Evolutionary conservation across 2,329 filamentous ascomycete species (phyloP).

Genomic region (Cucurbitaria berberidis): DNA sequence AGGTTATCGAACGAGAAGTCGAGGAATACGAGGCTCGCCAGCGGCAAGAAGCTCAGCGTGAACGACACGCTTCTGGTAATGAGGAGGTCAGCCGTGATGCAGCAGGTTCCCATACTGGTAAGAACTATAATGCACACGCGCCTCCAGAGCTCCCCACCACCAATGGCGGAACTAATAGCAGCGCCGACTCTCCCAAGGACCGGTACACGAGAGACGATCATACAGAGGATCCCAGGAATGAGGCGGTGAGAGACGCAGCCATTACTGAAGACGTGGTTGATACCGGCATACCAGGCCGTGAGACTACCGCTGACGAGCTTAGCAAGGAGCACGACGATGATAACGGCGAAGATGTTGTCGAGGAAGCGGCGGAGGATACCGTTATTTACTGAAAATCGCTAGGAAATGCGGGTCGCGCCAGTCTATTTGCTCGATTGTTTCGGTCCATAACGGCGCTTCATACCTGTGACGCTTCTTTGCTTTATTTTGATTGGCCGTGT

Average conservation of each 20-base stretch:
- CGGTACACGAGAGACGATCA: slow-evolving; percentile 36
- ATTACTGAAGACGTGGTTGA: slow-evolving; percentile 27
- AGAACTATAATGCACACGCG: slow-evolving; percentile 31
- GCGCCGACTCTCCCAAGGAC: slow-evolving; percentile 25
- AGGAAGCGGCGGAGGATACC: slow-evolving; percentile 80
- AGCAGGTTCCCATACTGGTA: slow-evolving; percentile 28
- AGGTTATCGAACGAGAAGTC: slow-evolving; percentile 67
- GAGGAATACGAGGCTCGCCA: slow-evolving; percentile 63
- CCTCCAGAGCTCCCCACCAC: slow-evolving; percentile 18
- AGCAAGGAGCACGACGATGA: slow-evolving; percentile 66
- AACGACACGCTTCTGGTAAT: slow-evolving; percentile 16
- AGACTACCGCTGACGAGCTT: slow-evolving; percentile 43
- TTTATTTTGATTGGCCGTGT: background rate
- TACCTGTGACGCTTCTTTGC: background rate
- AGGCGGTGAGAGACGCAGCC: slow-evolving; percentile 22
- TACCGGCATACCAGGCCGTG: slow-evolving; percentile 19
- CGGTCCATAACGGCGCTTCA: background rate
- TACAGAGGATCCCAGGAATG: slow-evolving; percentile 21
- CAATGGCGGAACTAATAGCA: slow-evolving; percentile 37
- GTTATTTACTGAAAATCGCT: slow-evolving; percentile 75
- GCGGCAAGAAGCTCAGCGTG: slow-evolving; percentile 35
- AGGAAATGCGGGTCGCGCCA: slow-evolving; percentile 3
- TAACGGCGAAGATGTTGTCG: slow-evolving; percentile 77
- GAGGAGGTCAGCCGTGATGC: slow-evolving; percentile 21
- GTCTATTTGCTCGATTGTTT: background rate